These are phyloP conservation scores for Candida peoriensis DNA, from an alignment of 805 yeast genomes.

Conservation along the genomic window DNA sequence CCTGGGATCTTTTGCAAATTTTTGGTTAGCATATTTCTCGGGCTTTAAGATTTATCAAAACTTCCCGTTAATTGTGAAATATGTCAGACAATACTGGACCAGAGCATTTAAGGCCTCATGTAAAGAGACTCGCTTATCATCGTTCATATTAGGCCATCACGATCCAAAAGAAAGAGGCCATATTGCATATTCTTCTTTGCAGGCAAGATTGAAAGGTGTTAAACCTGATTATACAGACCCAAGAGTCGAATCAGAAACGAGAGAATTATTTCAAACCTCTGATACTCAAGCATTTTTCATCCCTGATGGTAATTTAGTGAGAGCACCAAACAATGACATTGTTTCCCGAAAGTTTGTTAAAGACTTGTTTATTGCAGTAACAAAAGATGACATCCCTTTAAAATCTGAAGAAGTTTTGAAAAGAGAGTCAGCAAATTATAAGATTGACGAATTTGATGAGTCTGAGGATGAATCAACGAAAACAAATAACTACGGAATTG, in stretches of 20 bases:
- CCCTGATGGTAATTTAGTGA: slow-evolving; percentile 74
- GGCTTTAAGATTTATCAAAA: slow-evolving; percentile 2
- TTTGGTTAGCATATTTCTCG: background rate
- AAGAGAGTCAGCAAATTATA: slow-evolving; percentile 27
- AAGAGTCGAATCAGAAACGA: slow-evolving; percentile 42
- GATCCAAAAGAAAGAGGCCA: slow-evolving; percentile 67
- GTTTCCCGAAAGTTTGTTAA: slow-evolving; percentile 60
- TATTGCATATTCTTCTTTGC: slow-evolving; percentile 46
- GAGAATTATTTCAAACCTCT: slow-evolving; percentile 35
- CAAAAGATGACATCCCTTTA: slow-evolving; percentile 65
- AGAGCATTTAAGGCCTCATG: slow-evolving; percentile 51
- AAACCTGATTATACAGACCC: slow-evolving; percentile 59
- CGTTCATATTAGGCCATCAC: slow-evolving; percentile 68
- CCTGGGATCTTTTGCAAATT: background rate
- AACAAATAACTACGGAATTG: slow-evolving; percentile 56
- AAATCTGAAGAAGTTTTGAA: slow-evolving; percentile 26
- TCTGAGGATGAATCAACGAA: slow-evolving; percentile 37
- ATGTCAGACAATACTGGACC: slow-evolving; percentile 55
- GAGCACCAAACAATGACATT: slow-evolving; percentile 85
- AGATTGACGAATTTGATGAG: slow-evolving; percentile 36
- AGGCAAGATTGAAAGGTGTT: slow-evolving; percentile 36
- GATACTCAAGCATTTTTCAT: slow-evolving; percentile 52
- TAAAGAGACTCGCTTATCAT: slow-evolving; percentile 61
- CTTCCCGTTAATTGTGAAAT: slow-evolving; percentile 22
- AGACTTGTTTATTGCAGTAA: slow-evolving; percentile 75